Conservation (phyloP, 805 yeast genomes). For the Scheffersomyces coipomensis region DNA sequence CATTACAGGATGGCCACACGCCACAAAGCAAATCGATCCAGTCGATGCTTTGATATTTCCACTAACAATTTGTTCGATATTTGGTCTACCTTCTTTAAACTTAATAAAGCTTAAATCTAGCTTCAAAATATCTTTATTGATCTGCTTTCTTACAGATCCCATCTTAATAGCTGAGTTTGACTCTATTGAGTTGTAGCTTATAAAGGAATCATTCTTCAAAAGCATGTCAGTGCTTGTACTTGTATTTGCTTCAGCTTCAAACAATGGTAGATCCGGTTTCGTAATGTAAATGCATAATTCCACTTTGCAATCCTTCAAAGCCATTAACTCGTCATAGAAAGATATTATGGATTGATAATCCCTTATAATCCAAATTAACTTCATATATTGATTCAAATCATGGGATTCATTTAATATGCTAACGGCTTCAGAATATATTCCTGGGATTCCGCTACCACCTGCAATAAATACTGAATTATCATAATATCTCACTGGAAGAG, state of each 20-base stretch:
- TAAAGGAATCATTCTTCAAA: conserved; percentile 17
- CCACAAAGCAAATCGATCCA: conserved; percentile 52
- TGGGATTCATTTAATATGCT: conserved; percentile 10
- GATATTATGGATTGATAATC: conserved; percentile 48
- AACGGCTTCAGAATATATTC: conserved; percentile 34
- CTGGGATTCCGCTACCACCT: conserved; percentile 44
- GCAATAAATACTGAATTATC: conserved; percentile 33
- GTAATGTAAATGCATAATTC: conserved; percentile 26
- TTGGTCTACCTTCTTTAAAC: conserved; percentile 49
- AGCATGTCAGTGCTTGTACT: too few species aligned
- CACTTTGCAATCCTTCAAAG: conserved; percentile 21
- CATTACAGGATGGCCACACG: conserved; percentile 65
- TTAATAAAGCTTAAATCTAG: conserved; percentile 27
- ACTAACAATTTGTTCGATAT: conserved; percentile 36
- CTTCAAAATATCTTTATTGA: conserved; percentile 24
- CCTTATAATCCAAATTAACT: conserved; percentile 64
- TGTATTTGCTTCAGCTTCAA: conserved; percentile 16
- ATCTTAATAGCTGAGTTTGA: conserved; percentile 27
- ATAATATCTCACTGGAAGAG: conserved; percentile 26
- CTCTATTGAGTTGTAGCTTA: neutral
- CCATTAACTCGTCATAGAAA: conserved; percentile 42
- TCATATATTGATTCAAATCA: conserved; percentile 17
- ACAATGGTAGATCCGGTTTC: conserved; percentile 26
- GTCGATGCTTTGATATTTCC: conserved; percentile 33
- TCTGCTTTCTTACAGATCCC: conserved; percentile 35